Evolutionary conservation across 306 rosid species (phyloP), one percentile per base, ranked within the genome.

Genomic region (Acacia crassicarpa): DNA sequence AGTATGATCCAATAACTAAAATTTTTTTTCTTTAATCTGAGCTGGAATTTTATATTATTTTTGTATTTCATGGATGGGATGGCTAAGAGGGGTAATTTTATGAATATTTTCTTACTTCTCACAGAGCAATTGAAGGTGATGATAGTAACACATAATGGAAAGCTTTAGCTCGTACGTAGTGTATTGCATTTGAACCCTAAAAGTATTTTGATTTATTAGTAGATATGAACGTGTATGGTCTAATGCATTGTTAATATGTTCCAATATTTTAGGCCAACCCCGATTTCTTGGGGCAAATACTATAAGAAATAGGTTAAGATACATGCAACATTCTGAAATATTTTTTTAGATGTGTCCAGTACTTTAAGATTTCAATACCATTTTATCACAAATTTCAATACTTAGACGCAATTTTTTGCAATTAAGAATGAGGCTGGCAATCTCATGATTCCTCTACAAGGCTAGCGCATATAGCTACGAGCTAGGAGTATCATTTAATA

Each of bases 1-100:
- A 84, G 67, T 84, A 53, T 81, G 77, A 69, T 72, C 62, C 76
- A 81, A 74, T 78, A 84, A 71, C 90, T 84, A 82, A 77, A 84
- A 56, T 17, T 17, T 54, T 78, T 87, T 86, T 83, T 74, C 27
- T 59, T 61, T 4, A 25, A 83, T n/a, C 72, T 67, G 72, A 78
- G 63, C 72, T 65, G 85, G 77, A 63, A 70, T 87, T 68, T 84
- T 81, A 69, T 44, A 43, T 43, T 43, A 33, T n/a, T 78, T 84
- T 72, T 71, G 79, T 33, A 69, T 78, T 65, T 78, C 79, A 78
- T 87, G 81, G 76, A 78, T 87, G 81, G 76, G 83, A 70, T 86
- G 85, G 87, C 80, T 75, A 74, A 81, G 81, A 81, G 79, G 67
- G 69, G 83, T 65, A 78, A 78, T 84, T 78, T 74, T 67, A 73